Conservation (phyloP, 1,284 basidiomycete species). For the Ceratobasidium sp. region DNA sequence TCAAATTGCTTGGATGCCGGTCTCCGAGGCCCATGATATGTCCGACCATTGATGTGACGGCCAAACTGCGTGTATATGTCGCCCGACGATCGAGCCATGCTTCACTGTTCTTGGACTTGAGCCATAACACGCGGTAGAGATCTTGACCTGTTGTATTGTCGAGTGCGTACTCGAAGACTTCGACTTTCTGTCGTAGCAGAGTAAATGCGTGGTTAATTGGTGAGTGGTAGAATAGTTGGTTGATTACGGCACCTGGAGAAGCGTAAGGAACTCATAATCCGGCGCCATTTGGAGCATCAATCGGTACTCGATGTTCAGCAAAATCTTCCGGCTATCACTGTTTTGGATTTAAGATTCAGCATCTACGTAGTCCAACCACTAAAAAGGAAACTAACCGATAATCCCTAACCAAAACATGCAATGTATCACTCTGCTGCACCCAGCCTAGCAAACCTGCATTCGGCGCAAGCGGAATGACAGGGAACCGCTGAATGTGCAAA, state of each 20-base stretch:
- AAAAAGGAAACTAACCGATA: constrained; percentile 60
- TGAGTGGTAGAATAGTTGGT: not conserved
- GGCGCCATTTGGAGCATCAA: constrained; percentile 99
- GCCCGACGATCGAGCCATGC: constrained; percentile 97
- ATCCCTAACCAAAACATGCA: constrained; percentile 97
- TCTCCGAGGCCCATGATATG: constrained; percentile 99
- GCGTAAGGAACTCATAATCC: constrained; percentile 92
- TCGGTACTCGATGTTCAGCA: constrained; percentile 97
- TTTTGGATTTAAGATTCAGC: not conserved
- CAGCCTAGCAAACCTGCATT: constrained; percentile 91
- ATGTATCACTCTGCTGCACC: constrained; percentile 95
- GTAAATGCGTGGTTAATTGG: not conserved
- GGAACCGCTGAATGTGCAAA: constrained; percentile 90
- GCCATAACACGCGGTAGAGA: constrained; percentile 96
- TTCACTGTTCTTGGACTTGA: constrained; percentile 93
- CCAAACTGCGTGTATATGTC: constrained; percentile 95
- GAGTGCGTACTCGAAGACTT: constrained; percentile 98
- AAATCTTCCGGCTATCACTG: constrained; percentile 85
- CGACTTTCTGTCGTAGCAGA: constrained; percentile 78
- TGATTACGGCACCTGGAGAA: constrained; percentile 58
- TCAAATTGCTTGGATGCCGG: constrained; percentile 94
- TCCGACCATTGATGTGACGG: constrained; percentile 95
- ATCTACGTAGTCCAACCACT: not conserved
- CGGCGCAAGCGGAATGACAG: constrained; percentile 94
- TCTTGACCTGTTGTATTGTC: constrained; percentile 99